These are phyloP conservation scores for Diaporthe nobilis DNA, from an alignment of 2,329 filamentous ascomycete species.

Conservation along the genomic window DNA sequence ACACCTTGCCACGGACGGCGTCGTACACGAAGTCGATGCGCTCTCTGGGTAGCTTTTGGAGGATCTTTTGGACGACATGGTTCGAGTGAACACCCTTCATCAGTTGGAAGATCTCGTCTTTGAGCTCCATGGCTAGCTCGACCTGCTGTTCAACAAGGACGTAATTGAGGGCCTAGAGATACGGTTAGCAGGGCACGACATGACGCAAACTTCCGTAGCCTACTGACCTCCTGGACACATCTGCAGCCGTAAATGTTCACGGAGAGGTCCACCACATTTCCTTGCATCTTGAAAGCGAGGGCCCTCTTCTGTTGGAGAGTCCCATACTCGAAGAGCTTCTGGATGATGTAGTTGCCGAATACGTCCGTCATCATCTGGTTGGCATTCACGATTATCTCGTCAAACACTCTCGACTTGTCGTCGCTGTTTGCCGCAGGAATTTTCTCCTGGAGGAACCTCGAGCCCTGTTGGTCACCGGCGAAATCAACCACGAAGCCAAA, in stretches of 20 bases:
- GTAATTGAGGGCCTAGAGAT: slow-evolving; percentile 83
- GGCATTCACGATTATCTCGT: slow-evolving; percentile 86
- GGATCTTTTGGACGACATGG: slow-evolving; percentile 95
- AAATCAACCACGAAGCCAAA: slow-evolving; percentile 92
- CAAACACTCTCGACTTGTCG: slow-evolving; percentile 92
- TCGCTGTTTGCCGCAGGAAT: slow-evolving; percentile 94
- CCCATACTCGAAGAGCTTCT: slow-evolving; percentile 97
- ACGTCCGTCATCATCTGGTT: slow-evolving; percentile 95
- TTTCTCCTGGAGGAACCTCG: slow-evolving; percentile 94
- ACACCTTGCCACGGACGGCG: slow-evolving; percentile 82
- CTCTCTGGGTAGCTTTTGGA: slow-evolving; percentile 82
- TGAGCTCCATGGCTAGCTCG: slow-evolving; percentile 85
- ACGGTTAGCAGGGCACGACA: slow-evolving; percentile 29
- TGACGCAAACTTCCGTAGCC: slow-evolving; percentile 2
- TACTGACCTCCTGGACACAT: slow-evolving; percentile 89
- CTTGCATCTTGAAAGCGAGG: slow-evolving; percentile 88
- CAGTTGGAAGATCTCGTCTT: slow-evolving; percentile 80
- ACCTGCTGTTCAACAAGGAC: slow-evolving; percentile 93
- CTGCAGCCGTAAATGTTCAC: slow-evolving; percentile 93
- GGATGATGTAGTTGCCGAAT: slow-evolving; percentile 98
- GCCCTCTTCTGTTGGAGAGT: slow-evolving; percentile 93
- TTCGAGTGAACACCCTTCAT: slow-evolving; percentile 94
- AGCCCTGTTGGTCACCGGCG: slow-evolving; percentile 95
- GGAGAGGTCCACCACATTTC: slow-evolving; percentile 84
- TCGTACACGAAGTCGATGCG: slow-evolving; percentile 90